Conservation (phyloP, 441 rosid species). For the Theobroma grandiflorum region DNA sequence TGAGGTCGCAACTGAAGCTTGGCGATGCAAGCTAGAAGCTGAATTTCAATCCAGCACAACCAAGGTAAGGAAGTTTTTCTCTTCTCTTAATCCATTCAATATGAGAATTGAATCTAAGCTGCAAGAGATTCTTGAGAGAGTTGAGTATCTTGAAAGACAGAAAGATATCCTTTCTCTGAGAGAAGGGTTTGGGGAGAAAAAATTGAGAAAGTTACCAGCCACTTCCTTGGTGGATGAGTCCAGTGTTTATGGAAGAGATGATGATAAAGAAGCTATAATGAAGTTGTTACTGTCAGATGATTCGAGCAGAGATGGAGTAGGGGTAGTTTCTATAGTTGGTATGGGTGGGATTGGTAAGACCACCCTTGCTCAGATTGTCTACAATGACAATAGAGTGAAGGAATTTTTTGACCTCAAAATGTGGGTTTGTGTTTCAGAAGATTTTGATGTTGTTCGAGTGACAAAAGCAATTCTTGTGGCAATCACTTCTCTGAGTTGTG, state of each 20-base stretch:
- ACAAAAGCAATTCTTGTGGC: constrained; percentile 19
- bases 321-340: constrained; percentile 7
- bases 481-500: not conserved
- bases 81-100: constrained; percentile 10
- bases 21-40: not conserved
- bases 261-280: constrained; percentile 1
- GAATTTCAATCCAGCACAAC: constrained; percentile 2
- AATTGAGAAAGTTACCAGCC: not conserved
- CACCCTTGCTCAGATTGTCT: constrained; percentile 10
- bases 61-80: constrained; percentile 3
- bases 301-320: not conserved
- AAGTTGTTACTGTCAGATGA: not conserved
- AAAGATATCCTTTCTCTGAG: constrained; percentile 11
- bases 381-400: constrained; percentile 11
- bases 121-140: constrained; percentile 13
- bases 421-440: constrained; percentile 10
- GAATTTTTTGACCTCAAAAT: constrained; percentile 8
- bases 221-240: constrained; percentile 6
- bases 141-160: constrained; percentile 19
- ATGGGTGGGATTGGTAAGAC: constrained; percentile 23
- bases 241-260: constrained; percentile 8
- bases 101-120: constrained; percentile 21
- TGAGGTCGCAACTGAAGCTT: constrained; percentile 8
- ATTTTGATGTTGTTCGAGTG: constrained; percentile 6
- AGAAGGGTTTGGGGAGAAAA: not conserved